A percentile compares a stretch with the other conserved stretches of the same genome.
phyloP scores from a whole-genome alignment of 345 rosid genomes.

The Corchorus olitorius region DNA sequence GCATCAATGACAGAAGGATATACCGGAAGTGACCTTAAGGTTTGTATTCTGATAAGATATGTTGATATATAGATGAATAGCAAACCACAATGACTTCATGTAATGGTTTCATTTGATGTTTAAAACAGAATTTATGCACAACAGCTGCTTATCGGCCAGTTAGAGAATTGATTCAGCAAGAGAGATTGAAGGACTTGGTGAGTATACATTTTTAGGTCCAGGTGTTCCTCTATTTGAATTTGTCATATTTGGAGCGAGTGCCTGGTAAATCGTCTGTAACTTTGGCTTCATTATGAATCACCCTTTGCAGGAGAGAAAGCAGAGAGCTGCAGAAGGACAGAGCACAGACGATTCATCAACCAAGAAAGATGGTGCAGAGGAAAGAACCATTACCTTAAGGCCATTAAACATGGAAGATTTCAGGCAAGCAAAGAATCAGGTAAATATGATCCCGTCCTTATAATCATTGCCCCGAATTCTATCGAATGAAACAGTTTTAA shows the following conservation, averaged over 20 bases:
- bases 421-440: constrained; percentile 83
- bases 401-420: constrained; percentile 78
- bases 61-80: not conserved
- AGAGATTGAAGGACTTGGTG: constrained; percentile 17
- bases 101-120: not conserved
- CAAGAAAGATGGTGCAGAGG: constrained; percentile 43
- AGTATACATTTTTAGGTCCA: constrained; percentile 1
- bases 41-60: constrained; percentile 31
- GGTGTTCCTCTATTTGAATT: not conserved
- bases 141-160: constrained; percentile 22
- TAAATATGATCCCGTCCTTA: constrained; percentile 16
- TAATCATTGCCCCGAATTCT: not conserved
- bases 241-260: not conserved
- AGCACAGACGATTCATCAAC: constrained; percentile 22
- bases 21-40: constrained; percentile 98
- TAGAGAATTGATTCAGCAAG: constrained; percentile 24
- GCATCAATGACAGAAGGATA: constrained; percentile 91
- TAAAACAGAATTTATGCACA: constrained; percentile 24
- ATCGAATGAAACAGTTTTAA: not conserved
- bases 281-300: not conserved
- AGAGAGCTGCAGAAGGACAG: constrained; percentile 44
- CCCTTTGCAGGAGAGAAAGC: constrained; percentile 55
- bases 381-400: constrained; percentile 65
- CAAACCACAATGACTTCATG: not conserved
- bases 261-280: not conserved